Evolutionary conservation across 768 basidiomycete genomes (phyloP).

Genomic region (Suillus lakei): DNA sequence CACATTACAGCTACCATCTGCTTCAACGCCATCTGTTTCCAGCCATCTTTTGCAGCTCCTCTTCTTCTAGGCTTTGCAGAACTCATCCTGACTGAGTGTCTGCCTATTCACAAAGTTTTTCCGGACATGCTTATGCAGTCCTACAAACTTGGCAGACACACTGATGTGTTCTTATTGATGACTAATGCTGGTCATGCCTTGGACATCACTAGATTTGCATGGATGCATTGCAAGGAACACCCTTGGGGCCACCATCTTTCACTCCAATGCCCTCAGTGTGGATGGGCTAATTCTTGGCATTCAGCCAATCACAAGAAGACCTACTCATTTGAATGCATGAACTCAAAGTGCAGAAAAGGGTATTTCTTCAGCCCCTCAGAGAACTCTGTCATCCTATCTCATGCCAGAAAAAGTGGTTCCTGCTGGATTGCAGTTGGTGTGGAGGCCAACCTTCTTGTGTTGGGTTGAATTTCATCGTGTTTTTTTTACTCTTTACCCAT

Average conservation of each 20-base stretch:
- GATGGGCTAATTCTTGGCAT: background rate
- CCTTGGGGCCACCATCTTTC: constrained; percentile 5
- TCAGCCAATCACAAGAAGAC: too few species aligned
- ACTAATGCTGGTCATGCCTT: background rate
- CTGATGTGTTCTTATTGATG: background rate
- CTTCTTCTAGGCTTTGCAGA: background rate
- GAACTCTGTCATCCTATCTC: background rate
- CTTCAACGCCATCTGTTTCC: background rate
- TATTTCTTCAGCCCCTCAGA: background rate
- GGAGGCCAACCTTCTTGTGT: too few species aligned
- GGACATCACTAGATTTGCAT: background rate
- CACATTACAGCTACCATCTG: background rate
- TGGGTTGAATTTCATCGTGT: too few species aligned
- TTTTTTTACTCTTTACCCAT: background rate
- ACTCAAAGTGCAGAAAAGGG: background rate
- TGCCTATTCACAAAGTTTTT: background rate
- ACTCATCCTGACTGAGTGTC: background rate
- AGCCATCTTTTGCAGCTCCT: background rate
- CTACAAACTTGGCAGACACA: background rate
- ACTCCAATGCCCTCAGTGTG: constrained; percentile 8
- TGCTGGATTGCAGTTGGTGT: background rate
- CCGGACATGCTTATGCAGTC: background rate
- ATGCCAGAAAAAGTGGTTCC: background rate
- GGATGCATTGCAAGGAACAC: background rate
- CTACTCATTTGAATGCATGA: constrained; percentile 1